phyloP scores from a whole-genome alignment of 352 stramenopile species.

The Pythium phragmiticola region DNA sequence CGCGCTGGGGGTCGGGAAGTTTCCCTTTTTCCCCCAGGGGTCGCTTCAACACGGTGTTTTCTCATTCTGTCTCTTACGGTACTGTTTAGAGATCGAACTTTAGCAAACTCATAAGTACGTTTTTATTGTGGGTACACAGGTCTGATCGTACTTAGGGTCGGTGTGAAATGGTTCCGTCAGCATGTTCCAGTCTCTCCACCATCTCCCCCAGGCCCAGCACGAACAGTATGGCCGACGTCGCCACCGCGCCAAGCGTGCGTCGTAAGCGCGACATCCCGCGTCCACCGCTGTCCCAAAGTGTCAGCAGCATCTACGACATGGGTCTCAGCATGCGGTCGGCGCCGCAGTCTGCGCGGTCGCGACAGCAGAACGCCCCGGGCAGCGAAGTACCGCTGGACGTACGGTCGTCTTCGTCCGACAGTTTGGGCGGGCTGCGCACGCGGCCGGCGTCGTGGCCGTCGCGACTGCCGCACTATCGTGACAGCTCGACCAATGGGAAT shows the following conservation, averaged over 20 bases:
- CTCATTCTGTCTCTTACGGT: conserved; percentile 23
- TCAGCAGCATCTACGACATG: conserved; percentile 1
- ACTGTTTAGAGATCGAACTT: conserved; percentile 15
- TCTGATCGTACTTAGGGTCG: background rate
- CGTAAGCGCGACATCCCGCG: conserved; percentile 21
- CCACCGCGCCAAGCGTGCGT: conserved; percentile 3
- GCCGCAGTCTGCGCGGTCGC: conserved; percentile 11
- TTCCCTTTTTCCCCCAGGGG: conserved; percentile 1
- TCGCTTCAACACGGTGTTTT: conserved; percentile 8
- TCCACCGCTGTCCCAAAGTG: conserved; percentile 1
- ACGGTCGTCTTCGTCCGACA: conserved; percentile 12
- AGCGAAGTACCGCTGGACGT: conserved; percentile 6
- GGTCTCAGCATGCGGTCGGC: background rate
- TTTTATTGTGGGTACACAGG: background rate
- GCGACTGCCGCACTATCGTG: conserved; percentile 16
- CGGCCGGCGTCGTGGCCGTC: conserved; percentile 28
- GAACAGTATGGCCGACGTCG: background rate
- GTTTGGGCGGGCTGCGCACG: conserved; percentile 12
- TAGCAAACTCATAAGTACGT: conserved; percentile 12
- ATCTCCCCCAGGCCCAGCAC: background rate
- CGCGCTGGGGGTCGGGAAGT: background rate
- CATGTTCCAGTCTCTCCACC: background rate
- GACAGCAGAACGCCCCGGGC: conserved; percentile 18
- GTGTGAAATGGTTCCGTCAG: conserved; percentile 9
- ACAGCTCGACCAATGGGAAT: conserved; percentile 14